A percentile compares a stretch with the other conserved stretches of the same genome.
These are phyloP conservation scores for Exobasidium cylindrosporum DNA, from an alignment of 1,284 basidiomycete species.

Conservation along the genomic window DNA sequence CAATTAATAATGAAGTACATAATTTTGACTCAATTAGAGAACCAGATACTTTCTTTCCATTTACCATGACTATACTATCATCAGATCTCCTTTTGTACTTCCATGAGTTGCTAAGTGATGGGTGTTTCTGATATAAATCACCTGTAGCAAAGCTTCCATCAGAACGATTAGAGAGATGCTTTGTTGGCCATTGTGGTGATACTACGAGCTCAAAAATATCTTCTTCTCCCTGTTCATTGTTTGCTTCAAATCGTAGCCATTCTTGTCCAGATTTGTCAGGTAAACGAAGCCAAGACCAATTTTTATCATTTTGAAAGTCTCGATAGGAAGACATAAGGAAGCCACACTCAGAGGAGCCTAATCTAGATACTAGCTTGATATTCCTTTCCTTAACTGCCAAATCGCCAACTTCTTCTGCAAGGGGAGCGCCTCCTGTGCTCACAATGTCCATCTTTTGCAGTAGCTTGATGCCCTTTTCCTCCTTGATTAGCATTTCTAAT, in stretches of 20 bases:
- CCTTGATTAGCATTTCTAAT: constrained; percentile 59
- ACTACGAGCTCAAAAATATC: constrained; percentile 32
- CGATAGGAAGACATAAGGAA: constrained; percentile 62
- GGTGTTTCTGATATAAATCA: constrained; percentile 30
- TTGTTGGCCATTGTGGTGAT: constrained; percentile 32
- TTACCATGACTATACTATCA: constrained; percentile 36
- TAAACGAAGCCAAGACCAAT: constrained; percentile 64
- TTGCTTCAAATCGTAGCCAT: constrained; percentile 27
- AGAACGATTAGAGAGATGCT: constrained; percentile 29
- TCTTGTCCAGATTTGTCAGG: constrained; percentile 42
- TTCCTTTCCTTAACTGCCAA: constrained; percentile 60
- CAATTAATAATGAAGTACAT: constrained; percentile 18
- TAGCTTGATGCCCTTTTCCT: constrained; percentile 59
- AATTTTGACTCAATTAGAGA: constrained; percentile 26
- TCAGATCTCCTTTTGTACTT: constrained; percentile 31
- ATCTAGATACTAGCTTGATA: constrained; percentile 62
- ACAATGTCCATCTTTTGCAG: constrained; percentile 62
- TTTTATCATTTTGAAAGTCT: constrained; percentile 62
- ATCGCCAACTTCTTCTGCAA: constrained; percentile 62
- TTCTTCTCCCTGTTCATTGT: constrained; percentile 2
- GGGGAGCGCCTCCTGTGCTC: constrained; percentile 58
- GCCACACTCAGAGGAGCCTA: constrained; percentile 60
- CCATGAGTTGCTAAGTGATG: constrained; percentile 19
- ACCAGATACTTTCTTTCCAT: constrained; percentile 34
- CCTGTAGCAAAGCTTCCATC: constrained; percentile 35